These are phyloP conservation scores for Pseudozyma tsukubaensis DNA, from an alignment of 1,284 basidiomycete species.

Conservation along the genomic window DNA sequence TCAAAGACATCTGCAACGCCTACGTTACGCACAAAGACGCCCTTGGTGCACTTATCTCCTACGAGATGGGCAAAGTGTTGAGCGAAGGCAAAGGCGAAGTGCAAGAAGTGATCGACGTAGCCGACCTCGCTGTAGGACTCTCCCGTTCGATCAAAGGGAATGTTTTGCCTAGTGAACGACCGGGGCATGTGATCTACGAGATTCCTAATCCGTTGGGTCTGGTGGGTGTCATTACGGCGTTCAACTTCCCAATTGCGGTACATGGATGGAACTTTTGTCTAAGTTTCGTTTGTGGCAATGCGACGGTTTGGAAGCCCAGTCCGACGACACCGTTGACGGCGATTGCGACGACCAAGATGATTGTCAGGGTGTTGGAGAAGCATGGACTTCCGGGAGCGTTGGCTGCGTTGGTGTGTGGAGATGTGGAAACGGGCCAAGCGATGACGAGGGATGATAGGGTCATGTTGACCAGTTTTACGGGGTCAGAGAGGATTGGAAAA, in stretches of 20 bases:
- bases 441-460: conserved; percentile 80
- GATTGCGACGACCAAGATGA: conserved; percentile 86
- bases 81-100: conserved; percentile 94
- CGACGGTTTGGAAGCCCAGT: conserved; percentile 94
- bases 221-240: conserved; percentile 87
- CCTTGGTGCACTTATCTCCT: conserved; percentile 77
- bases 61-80: conserved; percentile 91
- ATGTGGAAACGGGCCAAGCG: conserved; percentile 81
- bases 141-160: conserved; percentile 82
- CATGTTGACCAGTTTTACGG: conserved; percentile 85
- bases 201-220: conserved; percentile 90
- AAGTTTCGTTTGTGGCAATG: conserved; percentile 88
- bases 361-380: conserved; percentile 81
- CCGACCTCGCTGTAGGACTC: conserved; percentile 82
- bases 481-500: conserved; percentile 86
- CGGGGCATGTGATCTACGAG: conserved; percentile 56
- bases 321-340: conserved; percentile 84
- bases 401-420: conserved; percentile 84
- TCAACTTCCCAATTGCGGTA: conserved; percentile 89
- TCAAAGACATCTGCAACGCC: conserved; percentile 86
- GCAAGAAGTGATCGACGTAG: conserved; percentile 93
- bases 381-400: conserved; percentile 86
- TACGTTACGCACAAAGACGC: conserved; percentile 82
- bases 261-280: conserved; percentile 84
- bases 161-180: conserved; percentile 59